Base-by-base conservation (phyloP, 352 stramenopile genomes). In the Phytopythium montanum region DNA sequence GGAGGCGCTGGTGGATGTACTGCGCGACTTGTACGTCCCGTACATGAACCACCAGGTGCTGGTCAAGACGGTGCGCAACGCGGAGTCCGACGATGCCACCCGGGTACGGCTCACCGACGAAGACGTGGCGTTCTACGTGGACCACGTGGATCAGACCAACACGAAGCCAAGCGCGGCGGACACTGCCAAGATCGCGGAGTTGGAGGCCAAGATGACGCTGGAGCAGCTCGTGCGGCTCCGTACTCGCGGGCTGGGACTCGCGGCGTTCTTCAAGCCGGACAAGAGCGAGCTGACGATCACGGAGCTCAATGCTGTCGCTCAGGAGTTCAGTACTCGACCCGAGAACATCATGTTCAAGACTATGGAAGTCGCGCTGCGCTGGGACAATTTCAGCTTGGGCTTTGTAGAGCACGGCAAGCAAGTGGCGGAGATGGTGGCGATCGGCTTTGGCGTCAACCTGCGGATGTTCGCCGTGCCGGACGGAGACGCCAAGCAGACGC, bases 1-100 rank as follows among this genome's bases (percentile, higher is more conserved):
- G 41, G 76, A 88, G 54, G 54, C 75, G 31, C 59, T 85, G 10
- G 61, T 80, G 12, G 66, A 66, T 19, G 73, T 87, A 23, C 51
- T 88, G 14, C 69, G 75, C 8, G 79, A 86, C 28, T 49, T 88
- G 13, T 80, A 77, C 56, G 72, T 88, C 26, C 79, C 79, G 13
- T 82, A 73, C 68, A 72, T 68, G 66, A 70, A 88, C 48, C 63
- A 85, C 55, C 76, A 84, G 45, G 63, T 69, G 18, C 50, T 84
- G 19, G 77, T 88, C 3, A 68, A 85, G 51, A 75, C 74, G 18
- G 57, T 85, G n/a, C 75, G 76, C 7, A 59, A 75, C 16, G 50
- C 74, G 19, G 78, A 85, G 45, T 65, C 75, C 3, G 76, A 86
- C 41, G 63, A 77, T 21, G 66, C 69, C 25, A 64, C 75, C 38